These are phyloP conservation scores for Mrakia blollopis DNA, from an alignment of 768 basidiomycete genomes.

Conservation along the genomic window DNA sequence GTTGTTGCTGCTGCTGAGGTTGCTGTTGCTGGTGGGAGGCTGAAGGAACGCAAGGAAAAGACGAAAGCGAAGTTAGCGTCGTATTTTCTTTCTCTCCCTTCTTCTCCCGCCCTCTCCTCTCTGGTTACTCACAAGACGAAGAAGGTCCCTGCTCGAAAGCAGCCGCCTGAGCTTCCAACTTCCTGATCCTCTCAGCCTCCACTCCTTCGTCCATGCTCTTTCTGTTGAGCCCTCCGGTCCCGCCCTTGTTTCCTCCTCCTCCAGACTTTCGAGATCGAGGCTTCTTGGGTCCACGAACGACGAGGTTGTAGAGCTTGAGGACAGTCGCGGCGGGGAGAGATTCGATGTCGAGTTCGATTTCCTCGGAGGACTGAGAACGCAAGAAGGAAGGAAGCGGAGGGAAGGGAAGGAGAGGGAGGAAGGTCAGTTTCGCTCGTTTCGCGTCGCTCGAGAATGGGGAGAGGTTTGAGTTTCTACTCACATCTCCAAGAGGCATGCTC, in stretches of 20 bases:
- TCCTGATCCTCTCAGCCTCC: constrained; percentile 89
- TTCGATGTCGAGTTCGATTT: constrained; percentile 98
- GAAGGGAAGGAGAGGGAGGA: background rate
- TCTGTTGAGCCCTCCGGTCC: constrained; percentile 79
- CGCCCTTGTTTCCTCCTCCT: constrained; percentile 36
- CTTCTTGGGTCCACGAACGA: constrained; percentile 50
- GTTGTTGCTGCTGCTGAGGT: constrained; percentile 1
- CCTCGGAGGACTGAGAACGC: constrained; percentile 53
- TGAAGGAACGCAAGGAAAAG: background rate
- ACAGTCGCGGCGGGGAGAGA: constrained; percentile 77
- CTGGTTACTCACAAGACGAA: background rate
- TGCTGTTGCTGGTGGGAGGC: background rate
- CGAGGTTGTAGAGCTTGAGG: constrained; percentile 91
- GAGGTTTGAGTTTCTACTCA: constrained; percentile 50
- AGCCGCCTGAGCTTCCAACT: constrained; percentile 40
- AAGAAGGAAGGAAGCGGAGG: too few species aligned
- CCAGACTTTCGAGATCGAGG: constrained; percentile 29
- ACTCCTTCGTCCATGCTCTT: constrained; percentile 97
- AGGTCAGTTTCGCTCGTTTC: constrained; percentile 27
- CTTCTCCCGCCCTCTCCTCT: background rate
- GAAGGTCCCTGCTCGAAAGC: constrained; percentile 64
- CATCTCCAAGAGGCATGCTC: constrained; percentile 86
- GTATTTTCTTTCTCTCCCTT: background rate
- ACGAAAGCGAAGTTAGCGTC: background rate
- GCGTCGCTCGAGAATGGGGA: background rate